Evolutionary conservation across 805 yeast genomes (phyloP).

Genomic region (Saccharomycopsis schoenii): DNA sequence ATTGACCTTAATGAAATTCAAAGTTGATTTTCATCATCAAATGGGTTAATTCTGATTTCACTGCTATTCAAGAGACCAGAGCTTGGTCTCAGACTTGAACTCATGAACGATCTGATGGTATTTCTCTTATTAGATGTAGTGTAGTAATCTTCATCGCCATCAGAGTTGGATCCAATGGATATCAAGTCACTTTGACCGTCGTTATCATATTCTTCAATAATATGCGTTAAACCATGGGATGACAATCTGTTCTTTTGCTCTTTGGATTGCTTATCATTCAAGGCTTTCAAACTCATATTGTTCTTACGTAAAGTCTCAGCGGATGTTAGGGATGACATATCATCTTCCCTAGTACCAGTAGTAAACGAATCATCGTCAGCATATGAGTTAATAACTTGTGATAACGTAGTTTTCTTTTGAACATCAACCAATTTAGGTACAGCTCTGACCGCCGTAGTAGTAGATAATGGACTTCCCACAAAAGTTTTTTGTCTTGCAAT

Average conservation of each 20-base stretch:
- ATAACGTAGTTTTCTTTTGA: background rate
- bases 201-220: slow-evolving; percentile 9
- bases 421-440: slow-evolving; percentile 62
- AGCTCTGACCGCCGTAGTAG: slow-evolving; percentile 68
- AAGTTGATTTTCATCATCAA: slow-evolving; percentile 10
- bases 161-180: slow-evolving; percentile 16
- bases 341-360: background rate
- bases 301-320: slow-evolving; percentile 7
- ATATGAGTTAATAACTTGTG: background rate
- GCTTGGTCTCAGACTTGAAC: slow-evolving; percentile 15
- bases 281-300: slow-evolving; percentile 10
- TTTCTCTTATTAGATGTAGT: background rate
- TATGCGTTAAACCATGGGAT: slow-evolving; percentile 15
- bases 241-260: slow-evolving; percentile 10
- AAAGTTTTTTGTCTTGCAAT: slow-evolving; percentile 27
- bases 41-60: slow-evolving; percentile 12
- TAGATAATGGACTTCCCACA: slow-evolving; percentile 30
- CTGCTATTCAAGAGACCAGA: slow-evolving; percentile 6
- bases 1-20: background rate
- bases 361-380: background rate
- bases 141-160: slow-evolving; percentile 3
- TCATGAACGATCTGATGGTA: background rate
- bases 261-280: slow-evolving; percentile 1
- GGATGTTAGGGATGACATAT: slow-evolving; percentile 9
- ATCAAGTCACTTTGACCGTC: slow-evolving; percentile 13